Conservation (phyloP, 768 basidiomycete species). For the Heimioporus sp. region DNA sequence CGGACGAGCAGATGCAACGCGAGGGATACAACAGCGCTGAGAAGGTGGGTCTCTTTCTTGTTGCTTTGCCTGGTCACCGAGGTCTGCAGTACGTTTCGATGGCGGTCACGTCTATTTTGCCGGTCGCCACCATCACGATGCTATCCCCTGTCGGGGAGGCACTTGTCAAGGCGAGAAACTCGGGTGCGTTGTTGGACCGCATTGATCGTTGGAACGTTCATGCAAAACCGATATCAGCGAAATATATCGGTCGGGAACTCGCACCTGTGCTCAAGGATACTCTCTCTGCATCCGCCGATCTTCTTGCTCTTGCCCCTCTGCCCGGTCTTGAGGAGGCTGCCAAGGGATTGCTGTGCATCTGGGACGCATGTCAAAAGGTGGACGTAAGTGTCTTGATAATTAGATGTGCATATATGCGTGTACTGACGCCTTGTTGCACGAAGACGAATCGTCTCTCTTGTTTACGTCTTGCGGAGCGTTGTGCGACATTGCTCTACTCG, state of each 20-base stretch:
- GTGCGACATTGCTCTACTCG: constrained; percentile 64
- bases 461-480: constrained; percentile 69
- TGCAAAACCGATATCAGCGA: constrained; percentile 18
- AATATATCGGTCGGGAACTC: constrained; percentile 33
- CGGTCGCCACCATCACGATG: constrained; percentile 12
- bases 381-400: constrained; percentile 45
- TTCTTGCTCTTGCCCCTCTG: constrained; percentile 51
- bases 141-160: constrained; percentile 25
- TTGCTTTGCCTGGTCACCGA: background rate
- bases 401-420: background rate
- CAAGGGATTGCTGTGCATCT: constrained; percentile 53
- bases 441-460: constrained; percentile 69
- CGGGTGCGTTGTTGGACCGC: constrained; percentile 5
- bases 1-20: constrained; percentile 8
- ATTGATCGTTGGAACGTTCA: background rate
- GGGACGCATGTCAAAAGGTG: constrained; percentile 59
- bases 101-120: constrained; percentile 27
- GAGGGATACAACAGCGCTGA: constrained; percentile 30
- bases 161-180: constrained; percentile 20
- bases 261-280: constrained; percentile 36
- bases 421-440: background rate
- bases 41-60: constrained; percentile 11
- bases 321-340: constrained; percentile 54
- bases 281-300: constrained; percentile 33
- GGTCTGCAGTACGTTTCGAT: constrained; percentile 22